Conservation (phyloP, 2,329 filamentous ascomycete species). For the Trichoderma aggressivum region DNA sequence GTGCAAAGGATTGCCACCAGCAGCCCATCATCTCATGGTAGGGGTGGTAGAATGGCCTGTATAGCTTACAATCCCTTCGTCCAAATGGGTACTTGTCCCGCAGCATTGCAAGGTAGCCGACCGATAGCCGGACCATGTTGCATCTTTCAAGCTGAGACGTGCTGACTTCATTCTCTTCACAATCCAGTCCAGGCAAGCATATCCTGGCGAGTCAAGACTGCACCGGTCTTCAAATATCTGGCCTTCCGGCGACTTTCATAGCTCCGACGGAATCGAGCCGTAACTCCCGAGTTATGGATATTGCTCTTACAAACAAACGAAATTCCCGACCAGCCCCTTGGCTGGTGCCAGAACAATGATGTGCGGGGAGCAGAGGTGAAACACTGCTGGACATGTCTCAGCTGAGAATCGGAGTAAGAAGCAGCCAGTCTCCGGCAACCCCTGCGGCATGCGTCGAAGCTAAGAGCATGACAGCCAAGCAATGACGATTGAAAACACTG, state of each 20-base stretch:
- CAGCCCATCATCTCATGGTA: not conserved
- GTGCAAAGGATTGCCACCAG: not conserved
- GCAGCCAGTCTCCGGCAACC: not conserved
- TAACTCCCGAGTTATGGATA: not conserved
- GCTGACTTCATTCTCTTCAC: not conserved
- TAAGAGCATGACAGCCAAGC: not conserved
- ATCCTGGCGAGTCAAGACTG: not conserved
- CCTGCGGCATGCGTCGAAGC: slow-evolving; percentile 1
- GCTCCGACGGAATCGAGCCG: not conserved
- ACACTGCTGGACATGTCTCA: not conserved
- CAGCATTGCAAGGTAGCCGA: not conserved
- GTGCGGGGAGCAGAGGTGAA: not conserved
- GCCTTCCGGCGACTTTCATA: not conserved
- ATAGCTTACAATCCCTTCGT: not conserved
- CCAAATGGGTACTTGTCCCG: not conserved
- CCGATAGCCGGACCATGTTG: not conserved
- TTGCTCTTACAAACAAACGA: not conserved
- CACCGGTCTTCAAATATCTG: not conserved
- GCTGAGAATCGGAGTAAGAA: not conserved
- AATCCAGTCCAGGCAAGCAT: not conserved
- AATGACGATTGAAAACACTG: not conserved
- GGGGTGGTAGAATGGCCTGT: not conserved
- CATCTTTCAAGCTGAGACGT: not conserved
- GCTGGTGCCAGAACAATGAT: not conserved
- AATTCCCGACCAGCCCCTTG: not conserved